phyloP scores from a whole-genome alignment of 805 yeast genomes.

The Starmerella potacharoeniae region DNA sequence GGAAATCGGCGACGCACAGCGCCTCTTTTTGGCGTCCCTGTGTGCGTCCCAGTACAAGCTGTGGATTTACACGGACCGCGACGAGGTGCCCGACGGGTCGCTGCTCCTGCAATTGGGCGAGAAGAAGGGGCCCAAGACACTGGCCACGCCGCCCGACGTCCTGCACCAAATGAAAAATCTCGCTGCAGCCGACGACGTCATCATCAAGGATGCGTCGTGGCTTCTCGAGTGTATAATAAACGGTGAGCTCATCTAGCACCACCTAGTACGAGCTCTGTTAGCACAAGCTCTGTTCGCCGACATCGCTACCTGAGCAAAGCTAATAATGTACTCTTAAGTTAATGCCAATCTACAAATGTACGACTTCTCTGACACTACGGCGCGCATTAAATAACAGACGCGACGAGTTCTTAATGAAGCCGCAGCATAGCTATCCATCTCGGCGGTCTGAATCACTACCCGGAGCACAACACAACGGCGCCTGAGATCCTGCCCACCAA shows the following conservation, averaged over 20 bases:
- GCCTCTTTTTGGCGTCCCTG: slow-evolving; percentile 12
- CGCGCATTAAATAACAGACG: slow-evolving; percentile 17
- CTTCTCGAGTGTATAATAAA: slow-evolving; percentile 26
- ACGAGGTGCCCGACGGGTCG: slow-evolving; percentile 17
- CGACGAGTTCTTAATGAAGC: slow-evolving; percentile 27
- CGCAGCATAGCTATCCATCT: slow-evolving; percentile 19
- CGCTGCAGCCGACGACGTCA: slow-evolving; percentile 12
- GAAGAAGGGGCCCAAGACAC: slow-evolving; percentile 1
- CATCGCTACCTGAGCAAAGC: too few relatives aligned
- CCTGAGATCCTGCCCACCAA: neutral
- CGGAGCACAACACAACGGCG: slow-evolving; percentile 11
- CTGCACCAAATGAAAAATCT: slow-evolving; percentile 12
- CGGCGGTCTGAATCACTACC: slow-evolving; percentile 27
- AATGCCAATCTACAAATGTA: slow-evolving; percentile 16
- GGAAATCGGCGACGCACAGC: neutral
- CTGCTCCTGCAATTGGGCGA: slow-evolving; percentile 17
- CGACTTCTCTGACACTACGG: slow-evolving; percentile 29
- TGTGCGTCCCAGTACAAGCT: slow-evolving; percentile 10
- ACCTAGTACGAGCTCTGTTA: neutral
- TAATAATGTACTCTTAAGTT: neutral
- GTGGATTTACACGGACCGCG: slow-evolving; percentile 1
- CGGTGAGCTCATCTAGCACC: slow-evolving; percentile 22
- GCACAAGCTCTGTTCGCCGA: too few relatives aligned
- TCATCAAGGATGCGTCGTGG: slow-evolving; percentile 24
- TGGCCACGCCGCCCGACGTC: slow-evolving; percentile 4